phyloP scores from a whole-genome alignment of 192 early-diverging fungal genomes.

The Coemansia sp. region DNA sequence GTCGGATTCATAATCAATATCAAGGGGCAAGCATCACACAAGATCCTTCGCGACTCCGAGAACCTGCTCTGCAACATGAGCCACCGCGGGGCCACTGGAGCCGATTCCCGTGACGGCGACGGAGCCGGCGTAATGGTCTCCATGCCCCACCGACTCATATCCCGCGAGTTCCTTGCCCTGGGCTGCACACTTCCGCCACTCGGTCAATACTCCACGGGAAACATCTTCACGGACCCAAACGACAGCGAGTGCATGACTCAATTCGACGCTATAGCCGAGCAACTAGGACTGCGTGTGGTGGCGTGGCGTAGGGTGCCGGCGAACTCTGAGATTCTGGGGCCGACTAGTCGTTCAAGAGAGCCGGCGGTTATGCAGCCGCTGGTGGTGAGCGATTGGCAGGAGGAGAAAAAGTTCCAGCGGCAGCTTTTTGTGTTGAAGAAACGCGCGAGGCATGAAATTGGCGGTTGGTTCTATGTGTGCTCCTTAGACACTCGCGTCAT shows the following conservation, averaged over 20 bases:
- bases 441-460: slow-evolving; percentile 79
- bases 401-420: slow-evolving; percentile 66
- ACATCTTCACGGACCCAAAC: slow-evolving; percentile 82
- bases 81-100: slow-evolving; percentile 92
- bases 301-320: slow-evolving; percentile 90
- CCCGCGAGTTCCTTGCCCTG: slow-evolving; percentile 59
- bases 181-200: slow-evolving; percentile 66
- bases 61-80: slow-evolving; percentile 98
- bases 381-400: slow-evolving; percentile 56
- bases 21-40: slow-evolving; percentile 78
- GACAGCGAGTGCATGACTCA: slow-evolving; percentile 66
- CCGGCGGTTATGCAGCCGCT: slow-evolving; percentile 92
- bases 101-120: slow-evolving; percentile 94
- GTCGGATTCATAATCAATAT: slow-evolving; percentile 97
- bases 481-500: slow-evolving; percentile 92
- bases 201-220: slow-evolving; percentile 96
- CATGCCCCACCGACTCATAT: slow-evolving; percentile 89
- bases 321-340: slow-evolving; percentile 86
- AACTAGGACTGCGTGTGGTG: slow-evolving; percentile 71
- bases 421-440: slow-evolving; percentile 90
- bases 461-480: slow-evolving; percentile 96
- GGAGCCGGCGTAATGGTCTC: slow-evolving; percentile 97
- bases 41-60: slow-evolving; percentile 86
- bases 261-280: slow-evolving; percentile 79
- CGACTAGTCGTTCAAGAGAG: slow-evolving; percentile 83